Conservation (phyloP, 257 asterid genomes). For the Capsicum pubescens region DNA sequence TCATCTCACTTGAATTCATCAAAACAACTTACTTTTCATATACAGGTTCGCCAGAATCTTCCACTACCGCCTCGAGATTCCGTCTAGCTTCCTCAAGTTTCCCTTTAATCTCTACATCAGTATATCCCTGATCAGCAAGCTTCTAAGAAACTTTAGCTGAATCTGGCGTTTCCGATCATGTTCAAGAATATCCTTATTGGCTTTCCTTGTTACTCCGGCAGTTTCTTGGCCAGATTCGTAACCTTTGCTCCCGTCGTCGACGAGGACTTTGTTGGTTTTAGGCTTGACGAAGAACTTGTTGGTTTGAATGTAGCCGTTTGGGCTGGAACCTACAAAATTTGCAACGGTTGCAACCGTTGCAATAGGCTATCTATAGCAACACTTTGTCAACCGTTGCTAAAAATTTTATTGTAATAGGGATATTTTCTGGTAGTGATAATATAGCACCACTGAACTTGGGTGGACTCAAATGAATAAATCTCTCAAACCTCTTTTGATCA, state of each 20-base stretch:
- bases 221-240: constrained; percentile 71
- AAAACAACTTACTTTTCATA: not conserved
- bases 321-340: no score
- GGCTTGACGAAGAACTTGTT: constrained; percentile 42
- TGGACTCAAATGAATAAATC: no score
- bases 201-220: constrained; percentile 62
- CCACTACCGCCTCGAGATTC: constrained; percentile 59
- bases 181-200: constrained; percentile 78
- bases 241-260: constrained; percentile 56
- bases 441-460: no score
- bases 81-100: constrained; percentile 69
- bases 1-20: no score
- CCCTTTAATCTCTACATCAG: constrained; percentile 73
- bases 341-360: no score
- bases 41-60: constrained; percentile 53
- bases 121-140: constrained; percentile 72
- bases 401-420: no score
- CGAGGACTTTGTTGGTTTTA: constrained; percentile 69
- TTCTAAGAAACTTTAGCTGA: constrained; percentile 73
- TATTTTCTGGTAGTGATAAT: no score
- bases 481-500: no score
- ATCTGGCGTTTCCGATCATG: constrained; percentile 96
- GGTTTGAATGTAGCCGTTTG: no score
- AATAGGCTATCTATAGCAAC: no score
- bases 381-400: no score